These are phyloP conservation scores for Lyophyllum semitale DNA, from an alignment of 768 basidiomycete genomes.

Conservation along the genomic window DNA sequence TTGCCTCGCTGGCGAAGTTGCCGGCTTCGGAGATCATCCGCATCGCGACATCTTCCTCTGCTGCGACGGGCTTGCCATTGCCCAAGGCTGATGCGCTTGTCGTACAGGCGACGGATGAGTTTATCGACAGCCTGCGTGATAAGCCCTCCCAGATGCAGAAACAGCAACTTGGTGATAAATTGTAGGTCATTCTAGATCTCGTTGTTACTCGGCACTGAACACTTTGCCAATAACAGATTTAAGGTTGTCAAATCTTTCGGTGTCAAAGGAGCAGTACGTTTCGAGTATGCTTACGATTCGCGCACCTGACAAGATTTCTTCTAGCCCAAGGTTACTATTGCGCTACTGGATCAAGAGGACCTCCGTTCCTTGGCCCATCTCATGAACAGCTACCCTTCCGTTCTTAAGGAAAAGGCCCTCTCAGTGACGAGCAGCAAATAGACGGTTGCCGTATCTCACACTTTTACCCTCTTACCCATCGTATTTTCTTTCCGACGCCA, in stretches of 20 bases:
- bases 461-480: background rate
- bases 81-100: slow-evolving; percentile 73
- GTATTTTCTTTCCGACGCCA: background rate
- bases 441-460: slow-evolving; percentile 2
- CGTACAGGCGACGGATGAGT: slow-evolving; percentile 69
- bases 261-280: slow-evolving; percentile 69
- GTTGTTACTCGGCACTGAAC: background rate
- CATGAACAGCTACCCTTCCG: slow-evolving; percentile 82
- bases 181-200: slow-evolving; percentile 39
- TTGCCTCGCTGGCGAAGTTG: slow-evolving; percentile 69
- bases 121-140: slow-evolving; percentile 61
- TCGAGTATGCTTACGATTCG: background rate
- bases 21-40: slow-evolving; percentile 77
- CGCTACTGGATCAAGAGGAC: slow-evolving; percentile 83
- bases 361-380: slow-evolving; percentile 81
- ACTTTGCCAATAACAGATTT: slow-evolving; percentile 30
- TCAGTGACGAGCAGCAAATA: slow-evolving; percentile 32
- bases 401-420: slow-evolving; percentile 78
- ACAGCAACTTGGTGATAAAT: slow-evolving; percentile 78
- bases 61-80: slow-evolving; percentile 54
- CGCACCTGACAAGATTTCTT: background rate
- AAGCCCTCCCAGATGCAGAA: slow-evolving; percentile 66
- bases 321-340: slow-evolving; percentile 84
- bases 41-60: slow-evolving; percentile 54
- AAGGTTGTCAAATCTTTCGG: slow-evolving; percentile 77